Evolutionary conservation across 139 green algal genomes (phyloP), one percentile per base, ranked within the genome.

Genomic region (Coccomyxa sp.): DNA sequence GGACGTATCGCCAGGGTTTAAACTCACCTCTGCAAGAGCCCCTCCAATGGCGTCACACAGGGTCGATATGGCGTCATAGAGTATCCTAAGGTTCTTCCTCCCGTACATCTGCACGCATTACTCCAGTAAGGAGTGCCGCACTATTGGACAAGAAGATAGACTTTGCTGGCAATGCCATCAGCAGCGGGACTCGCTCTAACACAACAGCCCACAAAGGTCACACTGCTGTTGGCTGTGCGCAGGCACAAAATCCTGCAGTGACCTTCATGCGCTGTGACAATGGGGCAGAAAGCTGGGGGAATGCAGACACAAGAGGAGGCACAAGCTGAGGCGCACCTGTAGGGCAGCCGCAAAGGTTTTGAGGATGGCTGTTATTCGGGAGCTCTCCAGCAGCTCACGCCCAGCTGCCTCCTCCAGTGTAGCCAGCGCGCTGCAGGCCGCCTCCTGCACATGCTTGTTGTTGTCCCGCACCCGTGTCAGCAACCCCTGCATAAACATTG

Each of bases 361-460:
- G 27, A 94, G 73, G 6, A 95, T 89, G 14, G 78, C 69, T 76
- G 84, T 74, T 55, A 88, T 73, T 29, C 79, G 80, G n/a, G 84
- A 75, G n/a, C n/a, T n/a, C n/a, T n/a, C n/a, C n/a, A 77, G 16
- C 35, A 89, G 79, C 55, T 73, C 80, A 8, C 38, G 36, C 24
- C 78, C 82, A 24, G 71, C 82, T 35, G 87, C 84, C 79, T 98
- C 93, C 44, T 90, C 74, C 40, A 97, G 36, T 5, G 82, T 91
- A 38, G 94, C 94, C 40, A 98, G 78, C 4, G 90, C 90, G 64
- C 86, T 90, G 85, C 93, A 97, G 0, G 94, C 96, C 22, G 95
- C 90, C 73, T 95, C 89, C 82, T 98, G 94, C 73, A 99, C 95
- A 16, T 88, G 87, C 68, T 88, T 92, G 87, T 98, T 98, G 84